Conservation (phyloP, 208 protist species). For the Leishmania mexicana region DNA sequence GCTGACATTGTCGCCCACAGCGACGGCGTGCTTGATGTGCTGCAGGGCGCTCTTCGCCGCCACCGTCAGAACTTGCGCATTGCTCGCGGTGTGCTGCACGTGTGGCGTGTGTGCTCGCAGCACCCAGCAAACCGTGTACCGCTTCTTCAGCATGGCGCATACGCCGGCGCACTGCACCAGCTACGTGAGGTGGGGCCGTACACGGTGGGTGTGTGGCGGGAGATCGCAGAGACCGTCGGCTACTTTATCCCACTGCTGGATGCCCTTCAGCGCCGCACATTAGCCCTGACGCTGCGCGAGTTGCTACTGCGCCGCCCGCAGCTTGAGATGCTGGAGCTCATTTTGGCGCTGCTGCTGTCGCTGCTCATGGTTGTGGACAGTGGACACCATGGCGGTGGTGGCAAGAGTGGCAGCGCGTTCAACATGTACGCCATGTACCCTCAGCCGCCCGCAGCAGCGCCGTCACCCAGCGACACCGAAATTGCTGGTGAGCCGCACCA, state of each 20-base stretch:
- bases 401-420: constrained; percentile 5
- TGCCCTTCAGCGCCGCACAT: constrained; percentile 52
- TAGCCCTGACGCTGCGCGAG: constrained; percentile 45
- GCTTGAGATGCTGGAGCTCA: constrained; percentile 34
- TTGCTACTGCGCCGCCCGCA: constrained; percentile 42
- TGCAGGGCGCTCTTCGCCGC: constrained; percentile 27
- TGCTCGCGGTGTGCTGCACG: constrained; percentile 37
- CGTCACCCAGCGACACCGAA: background rate
- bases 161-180: constrained; percentile 32
- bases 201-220: constrained; percentile 39
- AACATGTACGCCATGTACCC: constrained; percentile 36
- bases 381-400: background rate
- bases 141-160: constrained; percentile 50
- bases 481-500: background rate
- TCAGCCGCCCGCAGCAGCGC: constrained; percentile 12
- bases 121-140: constrained; percentile 32
- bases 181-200: constrained; percentile 16
- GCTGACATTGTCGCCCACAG: constrained; percentile 54
- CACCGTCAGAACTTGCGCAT: constrained; percentile 41
- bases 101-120: constrained; percentile 49
- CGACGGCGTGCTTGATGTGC: constrained; percentile 50
- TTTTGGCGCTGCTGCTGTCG: constrained; percentile 46
- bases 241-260: constrained; percentile 56
- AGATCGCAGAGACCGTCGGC: constrained; percentile 48
- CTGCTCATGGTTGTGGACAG: constrained; percentile 22